These are phyloP conservation scores for Crucibulum laeve DNA, from an alignment of 768 basidiomycete genomes.

Conservation along the genomic window DNA sequence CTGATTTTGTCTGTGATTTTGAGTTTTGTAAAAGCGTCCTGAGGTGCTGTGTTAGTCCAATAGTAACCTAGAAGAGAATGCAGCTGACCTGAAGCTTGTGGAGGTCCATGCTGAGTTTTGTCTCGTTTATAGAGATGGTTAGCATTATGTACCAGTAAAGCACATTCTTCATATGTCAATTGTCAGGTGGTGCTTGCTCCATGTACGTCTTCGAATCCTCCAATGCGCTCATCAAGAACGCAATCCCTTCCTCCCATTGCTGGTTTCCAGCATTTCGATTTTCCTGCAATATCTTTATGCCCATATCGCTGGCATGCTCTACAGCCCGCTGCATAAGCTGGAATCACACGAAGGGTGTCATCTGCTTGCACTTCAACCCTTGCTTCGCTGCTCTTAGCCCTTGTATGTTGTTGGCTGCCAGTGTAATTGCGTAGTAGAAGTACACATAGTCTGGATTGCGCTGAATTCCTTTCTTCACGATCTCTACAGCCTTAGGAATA, in stretches of 20 bases:
- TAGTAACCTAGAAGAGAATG: not conserved
- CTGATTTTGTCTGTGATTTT: slow-evolving; percentile 50
- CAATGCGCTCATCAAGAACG: slow-evolving; percentile 54
- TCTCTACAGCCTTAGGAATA: slow-evolving; percentile 40
- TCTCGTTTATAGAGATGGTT: slow-evolving; percentile 45
- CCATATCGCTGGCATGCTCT: slow-evolving; percentile 56
- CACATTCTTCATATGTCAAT: slow-evolving; percentile 54
- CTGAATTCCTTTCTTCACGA: slow-evolving; percentile 42
- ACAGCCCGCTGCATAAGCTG: slow-evolving; percentile 60
- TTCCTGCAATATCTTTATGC: slow-evolving; percentile 43
- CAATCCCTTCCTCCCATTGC: slow-evolving; percentile 57
- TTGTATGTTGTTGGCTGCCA: slow-evolving; percentile 41
- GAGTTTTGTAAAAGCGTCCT: slow-evolving; percentile 37
- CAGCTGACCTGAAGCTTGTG: slow-evolving; percentile 43
- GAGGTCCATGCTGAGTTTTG: slow-evolving; percentile 44
- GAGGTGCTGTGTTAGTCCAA: not conserved
- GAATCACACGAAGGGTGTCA: slow-evolving; percentile 51
- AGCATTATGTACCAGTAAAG: slow-evolving; percentile 57
- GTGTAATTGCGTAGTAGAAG: slow-evolving; percentile 58
- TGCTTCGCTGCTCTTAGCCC: slow-evolving; percentile 63
- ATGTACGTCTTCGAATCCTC: slow-evolving; percentile 59
- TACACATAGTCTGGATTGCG: slow-evolving; percentile 59
- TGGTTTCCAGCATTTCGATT: slow-evolving; percentile 31
- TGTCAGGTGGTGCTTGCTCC: slow-evolving; percentile 55
- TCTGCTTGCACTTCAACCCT: slow-evolving; percentile 52